Percentiles rank a stretch among this genome's conserved stretches.
Evolutionary conservation across 176 grass and related monocot species (phyloP).

Genomic region (Eleusine indica): DNA sequence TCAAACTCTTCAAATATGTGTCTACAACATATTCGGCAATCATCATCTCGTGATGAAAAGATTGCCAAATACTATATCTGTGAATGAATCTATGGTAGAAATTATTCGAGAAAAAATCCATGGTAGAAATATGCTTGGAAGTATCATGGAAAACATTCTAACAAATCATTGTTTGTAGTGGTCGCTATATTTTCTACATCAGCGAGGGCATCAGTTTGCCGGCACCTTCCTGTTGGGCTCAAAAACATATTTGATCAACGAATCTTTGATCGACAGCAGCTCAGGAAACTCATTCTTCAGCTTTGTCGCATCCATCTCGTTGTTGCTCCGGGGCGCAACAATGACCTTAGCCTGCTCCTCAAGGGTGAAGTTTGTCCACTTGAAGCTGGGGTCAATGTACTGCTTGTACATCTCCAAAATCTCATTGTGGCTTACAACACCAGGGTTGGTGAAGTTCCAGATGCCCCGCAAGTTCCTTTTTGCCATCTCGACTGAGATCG

Average conservation of each 20-base stretch:
- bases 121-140: slow-evolving; percentile 15
- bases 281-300: slow-evolving; percentile 75
- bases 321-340: slow-evolving; percentile 73
- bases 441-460: slow-evolving; percentile 88
- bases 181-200: slow-evolving; percentile 29
- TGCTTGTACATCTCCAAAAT: slow-evolving; percentile 78
- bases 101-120: background rate
- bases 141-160: slow-evolving; percentile 36
- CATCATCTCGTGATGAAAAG: background rate
- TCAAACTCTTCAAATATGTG: slow-evolving; percentile 29
- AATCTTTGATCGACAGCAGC: slow-evolving; percentile 76
- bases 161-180: slow-evolving; percentile 6
- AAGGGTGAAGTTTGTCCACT: slow-evolving; percentile 75
- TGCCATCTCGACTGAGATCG: slow-evolving; percentile 79
- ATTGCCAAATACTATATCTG: slow-evolving; percentile 31
- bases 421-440: slow-evolving; percentile 74
- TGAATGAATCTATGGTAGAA: slow-evolving; percentile 34
- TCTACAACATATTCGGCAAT: slow-evolving; percentile 52
- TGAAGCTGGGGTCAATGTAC: slow-evolving; percentile 63
- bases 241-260: slow-evolving; percentile 76
- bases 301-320: slow-evolving; percentile 74
- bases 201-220: slow-evolving; percentile 33
- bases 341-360: slow-evolving; percentile 87
- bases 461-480: slow-evolving; percentile 68
- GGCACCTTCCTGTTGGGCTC: slow-evolving; percentile 79